Evolutionary conservation across 2,329 filamentous ascomycete genomes (phyloP), one percentile per base, ranked within the genome.

Genomic region (Verticillium dahliae): DNA sequence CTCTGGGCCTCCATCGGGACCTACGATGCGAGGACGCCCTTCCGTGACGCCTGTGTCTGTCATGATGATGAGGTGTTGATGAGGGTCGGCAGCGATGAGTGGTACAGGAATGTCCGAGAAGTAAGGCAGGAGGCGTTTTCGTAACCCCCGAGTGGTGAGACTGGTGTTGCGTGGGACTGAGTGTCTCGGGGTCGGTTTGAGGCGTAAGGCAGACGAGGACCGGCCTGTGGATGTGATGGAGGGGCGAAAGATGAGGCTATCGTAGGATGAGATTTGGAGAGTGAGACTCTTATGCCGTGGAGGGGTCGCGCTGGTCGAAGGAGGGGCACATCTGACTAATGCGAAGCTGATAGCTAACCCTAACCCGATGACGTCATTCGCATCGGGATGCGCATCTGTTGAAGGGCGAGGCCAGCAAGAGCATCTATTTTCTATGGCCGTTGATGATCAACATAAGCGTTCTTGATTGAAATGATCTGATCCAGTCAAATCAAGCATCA

Each of bases 1-100:
- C 69, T 87, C 81, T 13, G 94, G 94, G 3, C 92, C 92, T 45
- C 79, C 75, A 54, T 90, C 85, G 9, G 88, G 81, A 61, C 94
- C 94, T 62, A 91, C 85, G 67, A 95, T 84, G 59, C 82, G 79
- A 56, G 90, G 88, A 64, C 91, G 88, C 10, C 58, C 58, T 13
- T 31, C 58, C 15, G 58, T 59, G 58, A 59, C 34, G 58, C 58
- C 45, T 14, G 58, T 38, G 45, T 50, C 45, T 50, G 45, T 22
- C 45, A 50, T 50, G 45, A 18, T 50, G 45, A 18, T 50, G 18
- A 50, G 18, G 45, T 10, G 45, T 10, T 50, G 45, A 11, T 22
- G 45, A 15, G 18, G 45, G n/a, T 27, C 27, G 14, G 45, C n/a
- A 11, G 7, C 9, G 14, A 22, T 50, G 45, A 27, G 45, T 50